phyloP scores from a whole-genome alignment of 1,139 yeast species.

The Blastobotrys niveus region DNA sequence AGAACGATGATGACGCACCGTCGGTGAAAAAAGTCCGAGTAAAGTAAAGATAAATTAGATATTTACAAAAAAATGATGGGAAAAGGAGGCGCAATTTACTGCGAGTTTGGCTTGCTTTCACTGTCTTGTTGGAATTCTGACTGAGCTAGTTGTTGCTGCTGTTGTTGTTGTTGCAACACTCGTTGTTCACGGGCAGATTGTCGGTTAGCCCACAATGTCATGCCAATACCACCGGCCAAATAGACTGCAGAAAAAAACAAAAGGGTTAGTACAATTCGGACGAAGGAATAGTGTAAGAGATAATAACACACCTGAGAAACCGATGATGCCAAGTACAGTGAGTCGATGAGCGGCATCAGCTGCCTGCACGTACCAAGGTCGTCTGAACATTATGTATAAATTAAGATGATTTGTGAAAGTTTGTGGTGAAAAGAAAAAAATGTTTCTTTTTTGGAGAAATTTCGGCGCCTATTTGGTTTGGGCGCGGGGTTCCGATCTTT shows the following conservation, averaged over 20 bases:
- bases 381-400: slow-evolving; percentile 38
- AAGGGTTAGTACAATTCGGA: background rate
- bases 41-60: background rate
- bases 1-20: slow-evolving; percentile 8
- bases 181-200: slow-evolving; percentile 18
- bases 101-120: slow-evolving; percentile 1
- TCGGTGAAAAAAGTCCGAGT: slow-evolving; percentile 1
- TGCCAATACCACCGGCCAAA: slow-evolving; percentile 55
- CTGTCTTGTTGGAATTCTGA: slow-evolving; percentile 2
- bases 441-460: background rate
- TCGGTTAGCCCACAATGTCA: slow-evolving; percentile 53
- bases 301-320: slow-evolving; percentile 47
- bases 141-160: slow-evolving; percentile 1
- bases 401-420: background rate
- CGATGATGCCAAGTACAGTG: slow-evolving; percentile 55
- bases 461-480: no score
- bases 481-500: no score
- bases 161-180: slow-evolving; percentile 4
- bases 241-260: slow-evolving; percentile 30
- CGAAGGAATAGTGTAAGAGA: background rate
- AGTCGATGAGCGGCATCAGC: slow-evolving; percentile 52
- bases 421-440: background rate
- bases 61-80: slow-evolving; percentile 5
- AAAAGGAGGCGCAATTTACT: background rate
- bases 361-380: slow-evolving; percentile 67